Base-by-base conservation (phyloP, 1,284 basidiomycete species). In the Trichosporon faecale region DNA sequence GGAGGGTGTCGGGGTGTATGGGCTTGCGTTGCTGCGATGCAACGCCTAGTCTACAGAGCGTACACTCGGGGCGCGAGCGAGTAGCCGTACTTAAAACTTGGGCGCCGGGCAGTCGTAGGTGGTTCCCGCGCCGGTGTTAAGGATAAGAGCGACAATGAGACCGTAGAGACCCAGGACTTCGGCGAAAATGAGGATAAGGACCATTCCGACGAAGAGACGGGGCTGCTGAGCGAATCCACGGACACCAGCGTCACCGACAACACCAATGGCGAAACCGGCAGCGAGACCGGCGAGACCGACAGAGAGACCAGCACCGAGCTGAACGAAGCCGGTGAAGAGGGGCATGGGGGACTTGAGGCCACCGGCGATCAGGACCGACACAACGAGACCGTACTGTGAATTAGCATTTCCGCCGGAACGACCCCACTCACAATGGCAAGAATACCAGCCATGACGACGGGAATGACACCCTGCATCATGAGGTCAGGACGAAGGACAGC, bases 381-480 rank as follows among this genome's bases (percentile, higher is more conserved):
- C 94, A 83, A 97, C 94, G 73, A 97, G 89, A 79, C 94, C 95
- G 84, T 98, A 98, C 82, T 84, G 70, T 12, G 21, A 12, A 35
- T 73, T 37, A 68, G 68, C 40, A 5, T 44, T 55, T 23, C 27
- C 23, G 23, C n/a, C 61, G 29, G 2, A 21, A 44, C 8, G 3
- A 11, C n/a, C 23, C 5, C 46, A 37, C 82, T 73, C 65, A 84
- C 84, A 76, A 95, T 93, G 81, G 91, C 94, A 85, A 97, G 95
- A 86, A 99, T 98, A 94, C 95, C 95, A 87, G 95, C 94, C 95
- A 99, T 98, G 85, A 99, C 91, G 83, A 98, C 95, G 68, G 96
- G 96, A 74, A 98, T 91, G 73, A 94, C 91, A 88, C 91, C 96
- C 88, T 87, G 92, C 91, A 95, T 94, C 91, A 95, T 93, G 77